Evolutionary conservation across 768 basidiomycete genomes (phyloP).

Genomic region (Hygrocybe punicea): DNA sequence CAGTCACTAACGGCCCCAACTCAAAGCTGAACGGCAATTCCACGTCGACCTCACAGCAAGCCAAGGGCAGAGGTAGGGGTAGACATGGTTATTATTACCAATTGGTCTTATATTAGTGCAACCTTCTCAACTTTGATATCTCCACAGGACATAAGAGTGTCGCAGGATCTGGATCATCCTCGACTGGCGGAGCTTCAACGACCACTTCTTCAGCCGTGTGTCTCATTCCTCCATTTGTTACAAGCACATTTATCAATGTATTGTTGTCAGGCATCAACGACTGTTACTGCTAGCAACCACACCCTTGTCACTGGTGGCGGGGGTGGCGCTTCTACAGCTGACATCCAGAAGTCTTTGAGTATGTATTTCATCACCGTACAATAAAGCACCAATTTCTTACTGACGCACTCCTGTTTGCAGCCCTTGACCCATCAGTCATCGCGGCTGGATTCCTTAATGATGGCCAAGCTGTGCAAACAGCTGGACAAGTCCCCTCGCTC

Average conservation of each 20-base stretch:
- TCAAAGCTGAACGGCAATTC: slow-evolving; percentile 8
- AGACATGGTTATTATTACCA: background rate
- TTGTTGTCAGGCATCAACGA: background rate
- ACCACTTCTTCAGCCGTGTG: slow-evolving; percentile 4
- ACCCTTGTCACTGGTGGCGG: slow-evolving; percentile 8
- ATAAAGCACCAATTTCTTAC: background rate
- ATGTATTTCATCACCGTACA: slow-evolving; percentile 8
- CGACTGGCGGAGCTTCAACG: slow-evolving; percentile 15
- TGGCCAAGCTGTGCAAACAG: slow-evolving; percentile 40
- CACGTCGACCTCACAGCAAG: background rate
- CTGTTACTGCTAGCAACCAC: slow-evolving; percentile 4
- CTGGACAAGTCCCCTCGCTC: slow-evolving; percentile 48
- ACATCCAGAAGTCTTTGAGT: slow-evolving; percentile 42
- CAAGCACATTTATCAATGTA: background rate
- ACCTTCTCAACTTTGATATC: background rate
- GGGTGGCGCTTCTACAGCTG: slow-evolving; percentile 9
- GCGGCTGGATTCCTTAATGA: slow-evolving; percentile 41
- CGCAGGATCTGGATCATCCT: slow-evolving; percentile 2
- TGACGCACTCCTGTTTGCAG: slow-evolving; percentile 16
- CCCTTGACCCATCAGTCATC: slow-evolving; percentile 43
- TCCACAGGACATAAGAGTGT: slow-evolving; percentile 11
- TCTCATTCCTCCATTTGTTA: background rate
- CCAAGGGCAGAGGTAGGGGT: background rate
- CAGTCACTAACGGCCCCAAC: too few species aligned
- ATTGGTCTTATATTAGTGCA: background rate